Conservation (phyloP, 768 basidiomycete species). For the Daedaleopsis sinensis region DNA sequence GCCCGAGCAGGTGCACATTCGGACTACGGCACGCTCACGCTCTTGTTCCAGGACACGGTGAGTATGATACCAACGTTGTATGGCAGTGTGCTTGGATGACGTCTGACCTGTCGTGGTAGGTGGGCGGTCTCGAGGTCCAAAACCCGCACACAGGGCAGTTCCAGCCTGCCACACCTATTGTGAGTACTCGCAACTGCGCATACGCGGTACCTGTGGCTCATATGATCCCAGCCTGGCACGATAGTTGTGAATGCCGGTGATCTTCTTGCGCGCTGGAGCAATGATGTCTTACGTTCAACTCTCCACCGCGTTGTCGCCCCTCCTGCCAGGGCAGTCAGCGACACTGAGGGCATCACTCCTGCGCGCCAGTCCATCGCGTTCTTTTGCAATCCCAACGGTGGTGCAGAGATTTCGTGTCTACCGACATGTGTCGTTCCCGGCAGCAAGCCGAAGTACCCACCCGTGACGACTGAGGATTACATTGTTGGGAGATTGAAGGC, state of each 20-base stretch:
- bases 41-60: slow-evolving; percentile 16
- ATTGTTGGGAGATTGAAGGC: slow-evolving; percentile 65
- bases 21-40: slow-evolving; percentile 40
- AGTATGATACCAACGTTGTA: slow-evolving; percentile 45
- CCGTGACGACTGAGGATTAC: slow-evolving; percentile 74
- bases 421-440: slow-evolving; percentile 63
- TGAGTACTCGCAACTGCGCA: slow-evolving; percentile 37
- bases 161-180: slow-evolving; percentile 75
- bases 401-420: slow-evolving; percentile 67
- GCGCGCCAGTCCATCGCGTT: slow-evolving; percentile 81
- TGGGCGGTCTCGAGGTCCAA: slow-evolving; percentile 82
- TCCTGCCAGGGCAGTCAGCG: slow-evolving; percentile 48
- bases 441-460: slow-evolving; percentile 59
- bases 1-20: slow-evolving; percentile 85
- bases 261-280: slow-evolving; percentile 81
- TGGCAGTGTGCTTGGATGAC: background rate
- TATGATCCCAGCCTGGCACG: slow-evolving; percentile 60
- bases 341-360: slow-evolving; percentile 59
- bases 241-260: slow-evolving; percentile 86
- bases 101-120: slow-evolving; percentile 34
- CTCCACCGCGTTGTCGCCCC: slow-evolving; percentile 85
- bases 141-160: slow-evolving; percentile 76
- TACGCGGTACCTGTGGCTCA: background rate
- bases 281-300: slow-evolving; percentile 77
- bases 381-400: slow-evolving; percentile 84